Base-by-base conservation (phyloP, 176 grass and related monocot species). In the Stipa capillata region DNA sequence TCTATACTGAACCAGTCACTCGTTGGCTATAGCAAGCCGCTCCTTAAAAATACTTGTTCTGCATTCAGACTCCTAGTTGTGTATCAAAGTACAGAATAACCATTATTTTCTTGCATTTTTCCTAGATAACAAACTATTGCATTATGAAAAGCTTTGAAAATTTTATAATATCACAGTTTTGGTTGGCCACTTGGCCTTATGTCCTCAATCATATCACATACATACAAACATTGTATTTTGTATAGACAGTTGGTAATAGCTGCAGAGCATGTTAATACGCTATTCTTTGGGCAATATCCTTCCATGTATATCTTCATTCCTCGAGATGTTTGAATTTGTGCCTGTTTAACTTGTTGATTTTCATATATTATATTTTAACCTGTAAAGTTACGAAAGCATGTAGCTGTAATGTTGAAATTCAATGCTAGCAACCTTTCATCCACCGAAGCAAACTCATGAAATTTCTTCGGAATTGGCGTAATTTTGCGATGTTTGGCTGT, bases 121-220 rank as follows among this genome's bases (percentile, higher is more conserved):
- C 35, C 3, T 20, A 20, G 37, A 18, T 4, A 28, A 48, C 8
- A 49, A 60, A 80, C 34, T 9, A 45, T 55, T 57, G 29, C 11
- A 66, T 57, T 67, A 12, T 56, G 43, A 60, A 68, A 68, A 69
- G 17, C 35, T 66, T 74, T 57, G 7, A 28, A 11, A 25, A 18
- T 39, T 34, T 36, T 20, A 57, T 65, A 45, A 10, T 83, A 18
- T 34, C 42, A 17, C 34, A 76, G 18, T 86, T 86, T 73, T 73
- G n/a, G 48, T 36, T 47, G 14, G 28, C 36, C 45, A 8, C 14
- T n/a, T n/a, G 18, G 20, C 37, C 35, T 63, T 68, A 54, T 20
- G 18, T 34, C 27, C 12, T 65, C 14, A 23, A 66, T 40, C 47
- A 6, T 44, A 47, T 61, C 40, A 4, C 74, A 59, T 33, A 6